Conservation (phyloP, 1,139 yeast genomes). For the Starmera stellimalicola region DNA sequence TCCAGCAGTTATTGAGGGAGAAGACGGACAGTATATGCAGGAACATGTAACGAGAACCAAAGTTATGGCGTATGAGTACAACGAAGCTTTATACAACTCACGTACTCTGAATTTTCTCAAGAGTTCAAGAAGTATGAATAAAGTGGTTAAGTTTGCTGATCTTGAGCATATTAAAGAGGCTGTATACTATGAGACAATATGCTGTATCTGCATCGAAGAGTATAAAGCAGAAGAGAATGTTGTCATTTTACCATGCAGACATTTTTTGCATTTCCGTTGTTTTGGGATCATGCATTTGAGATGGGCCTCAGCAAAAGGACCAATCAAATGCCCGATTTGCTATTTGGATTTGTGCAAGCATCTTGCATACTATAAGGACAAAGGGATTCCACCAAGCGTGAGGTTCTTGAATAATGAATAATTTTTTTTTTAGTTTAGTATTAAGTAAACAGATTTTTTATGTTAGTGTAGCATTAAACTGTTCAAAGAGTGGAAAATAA, state of each 20-base stretch:
- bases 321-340: slow-evolving; percentile 7
- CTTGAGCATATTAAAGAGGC: not conserved
- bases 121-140: not conserved
- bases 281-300: not conserved
- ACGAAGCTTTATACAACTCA: no score
- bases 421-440: no score
- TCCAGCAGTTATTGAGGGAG: no score
- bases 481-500: no score
- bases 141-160: not conserved
- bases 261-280: slow-evolving; percentile 4
- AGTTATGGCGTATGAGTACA: no score
- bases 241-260: slow-evolving; percentile 6
- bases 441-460: no score
- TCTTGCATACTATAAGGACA: slow-evolving; percentile 1
- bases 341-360: slow-evolving; percentile 1
- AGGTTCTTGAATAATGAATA: no score
- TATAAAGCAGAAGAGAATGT: not conserved
- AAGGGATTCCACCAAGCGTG: no score
- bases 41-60: no score
- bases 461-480: no score
- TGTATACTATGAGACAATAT: not conserved
- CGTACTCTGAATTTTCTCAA: not conserved
- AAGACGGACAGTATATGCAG: no score
- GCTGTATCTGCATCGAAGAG: slow-evolving; percentile 4
- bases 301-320: not conserved